Base-by-base conservation (phyloP, 495 filamentous ascomycete genomes). In the Aspergillus olivimuriae region DNA sequence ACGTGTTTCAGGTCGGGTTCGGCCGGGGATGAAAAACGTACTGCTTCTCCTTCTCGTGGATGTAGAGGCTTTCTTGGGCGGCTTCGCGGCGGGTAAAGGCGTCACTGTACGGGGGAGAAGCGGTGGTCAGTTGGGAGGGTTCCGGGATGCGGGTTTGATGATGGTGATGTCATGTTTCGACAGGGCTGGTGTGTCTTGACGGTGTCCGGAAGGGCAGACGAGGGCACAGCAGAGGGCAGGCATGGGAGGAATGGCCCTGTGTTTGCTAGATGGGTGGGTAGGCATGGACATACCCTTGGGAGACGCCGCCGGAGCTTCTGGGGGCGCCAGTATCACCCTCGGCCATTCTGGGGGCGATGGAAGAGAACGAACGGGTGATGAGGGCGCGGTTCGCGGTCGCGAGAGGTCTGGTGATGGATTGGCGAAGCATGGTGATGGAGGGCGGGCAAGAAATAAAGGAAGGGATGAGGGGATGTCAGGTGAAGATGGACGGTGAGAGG, bases 71-170 rank as follows among this genome's bases (percentile, higher is more conserved):
- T 69, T 99, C 92, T 60, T 73, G 75, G 47, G 91, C 91, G 50
- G 81, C 81, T 70, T 99, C 92, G 53, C 92, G 88, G 61, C 82
- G 81, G 60, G 83, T 84, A 78, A 95, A 99, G 39, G 83, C 74
- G 61, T 99, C 92, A 47, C 90, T 91, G 48, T 53, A n/a, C n/a
- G 39, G 31, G 39, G 2, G 37, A 18, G 20, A n/a, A 21, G 34
- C 22, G 12, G 24, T 21, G 2, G 19, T 34, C 14, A 34, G 33
- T 17, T 12, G 16, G 16, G 11, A 6, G 33, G 33, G 15, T 18
- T 7, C 19, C 21, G 15, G 17, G 12, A 5, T 20, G 35, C n/a
- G 8, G 35, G 8, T n/a, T 35, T 50, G 31, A 15, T 48, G 32
- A 33, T 22, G 34, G 44, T 51, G 52, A 56, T 48, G 46, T 60